A percentile compares a stretch with the other conserved stretches of the same genome.
Conservation (phyloP, 148 eudicot genomes). For the Diospyros lotus region DNA sequence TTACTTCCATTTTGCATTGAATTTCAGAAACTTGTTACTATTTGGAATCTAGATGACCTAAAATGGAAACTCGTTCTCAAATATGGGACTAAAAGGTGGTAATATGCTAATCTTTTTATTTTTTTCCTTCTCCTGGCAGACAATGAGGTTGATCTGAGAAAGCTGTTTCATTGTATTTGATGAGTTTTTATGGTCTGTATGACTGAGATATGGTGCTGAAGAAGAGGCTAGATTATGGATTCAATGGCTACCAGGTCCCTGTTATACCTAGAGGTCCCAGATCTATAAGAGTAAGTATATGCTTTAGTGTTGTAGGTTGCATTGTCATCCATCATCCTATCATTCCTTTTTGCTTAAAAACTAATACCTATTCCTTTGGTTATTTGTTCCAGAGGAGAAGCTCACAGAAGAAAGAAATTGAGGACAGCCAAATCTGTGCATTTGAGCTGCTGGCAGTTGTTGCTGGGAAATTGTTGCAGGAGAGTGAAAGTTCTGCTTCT, state of each 20-base stretch:
- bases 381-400: slow-evolving; percentile 49
- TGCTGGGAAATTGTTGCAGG: slow-evolving; percentile 87
- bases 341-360: background rate
- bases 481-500: slow-evolving; percentile 87
- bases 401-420: slow-evolving; percentile 34
- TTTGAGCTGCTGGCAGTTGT: slow-evolving; percentile 93
- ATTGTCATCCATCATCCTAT: background rate
- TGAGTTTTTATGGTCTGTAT: slow-evolving; percentile 40
- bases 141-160: slow-evolving; percentile 14
- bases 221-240: slow-evolving; percentile 56
- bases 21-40: background rate
- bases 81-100: background rate
- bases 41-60: background rate
- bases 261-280: slow-evolving; percentile 82
- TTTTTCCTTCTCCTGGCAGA: background rate
- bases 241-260: slow-evolving; percentile 49
- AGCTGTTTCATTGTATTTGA: slow-evolving; percentile 18
- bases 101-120: background rate
- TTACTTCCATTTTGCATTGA: background rate
- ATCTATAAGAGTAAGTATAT: slow-evolving; percentile 69
- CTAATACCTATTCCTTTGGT: background rate
- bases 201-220: slow-evolving; percentile 74
- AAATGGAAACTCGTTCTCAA: background rate
- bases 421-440: slow-evolving; percentile 59
- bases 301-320: background rate